Conservation (phyloP, 495 filamentous ascomycete species). For the Parathielavia hyrcaniae region DNA sequence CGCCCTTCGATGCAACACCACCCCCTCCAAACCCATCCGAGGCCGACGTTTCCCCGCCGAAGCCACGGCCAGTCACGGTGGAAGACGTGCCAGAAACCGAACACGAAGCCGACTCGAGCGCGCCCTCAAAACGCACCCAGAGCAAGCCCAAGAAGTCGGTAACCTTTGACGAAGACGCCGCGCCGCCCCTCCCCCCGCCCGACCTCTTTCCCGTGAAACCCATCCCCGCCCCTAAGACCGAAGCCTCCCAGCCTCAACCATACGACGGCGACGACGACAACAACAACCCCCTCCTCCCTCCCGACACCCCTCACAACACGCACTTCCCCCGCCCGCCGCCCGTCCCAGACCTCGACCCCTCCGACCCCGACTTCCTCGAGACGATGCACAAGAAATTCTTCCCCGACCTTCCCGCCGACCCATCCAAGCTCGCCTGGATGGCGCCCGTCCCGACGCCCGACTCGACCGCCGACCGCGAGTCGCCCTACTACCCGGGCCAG, state of each 20-base stretch:
- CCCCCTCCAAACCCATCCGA: neutral
- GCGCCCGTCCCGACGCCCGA: conserved; percentile 55
- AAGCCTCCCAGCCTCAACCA: neutral
- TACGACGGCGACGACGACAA: conserved; percentile 35
- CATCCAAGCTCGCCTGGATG: conserved; percentile 85
- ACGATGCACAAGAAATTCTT: conserved; percentile 89
- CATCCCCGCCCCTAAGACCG: neutral
- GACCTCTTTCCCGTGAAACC: conserved; percentile 47
- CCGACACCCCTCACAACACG: conserved; percentile 21
- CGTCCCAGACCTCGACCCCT: conserved; percentile 70
- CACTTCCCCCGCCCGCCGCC: conserved; percentile 37
- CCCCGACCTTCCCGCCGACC: conserved; percentile 76
- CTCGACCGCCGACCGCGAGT: conserved; percentile 54
- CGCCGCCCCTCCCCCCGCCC: conserved; percentile 28
- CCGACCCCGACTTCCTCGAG: conserved; percentile 70
- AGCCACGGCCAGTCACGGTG: conserved; percentile 21
- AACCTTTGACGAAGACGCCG: conserved; percentile 25
- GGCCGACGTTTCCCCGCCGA: conserved; percentile 9
- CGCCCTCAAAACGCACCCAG: conserved; percentile 1
- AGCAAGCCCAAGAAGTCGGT: conserved; percentile 29
- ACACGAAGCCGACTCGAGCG: neutral
- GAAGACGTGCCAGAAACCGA: conserved; percentile 15
- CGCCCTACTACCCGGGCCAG: conserved; percentile 73
- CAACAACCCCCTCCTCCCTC: too few relatives aligned
- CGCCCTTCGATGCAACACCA: conserved; percentile 32